A percentile compares a stretch with the other conserved stretches of the same genome.
Evolutionary conservation across 176 grass and related monocot genomes (phyloP).

Genomic region (Chrysopogon serrulatus): DNA sequence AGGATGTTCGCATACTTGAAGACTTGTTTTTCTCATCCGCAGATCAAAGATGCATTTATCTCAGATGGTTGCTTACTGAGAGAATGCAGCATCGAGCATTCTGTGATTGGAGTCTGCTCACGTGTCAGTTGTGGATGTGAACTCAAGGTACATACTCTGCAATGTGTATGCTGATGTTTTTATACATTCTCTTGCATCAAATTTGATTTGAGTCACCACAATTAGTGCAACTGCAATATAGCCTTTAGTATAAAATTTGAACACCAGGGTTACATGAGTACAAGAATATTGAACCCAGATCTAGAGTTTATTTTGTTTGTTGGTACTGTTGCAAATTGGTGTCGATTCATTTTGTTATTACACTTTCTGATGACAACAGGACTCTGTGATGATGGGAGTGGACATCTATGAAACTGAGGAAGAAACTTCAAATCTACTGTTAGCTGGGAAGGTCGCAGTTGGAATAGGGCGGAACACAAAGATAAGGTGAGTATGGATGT

Average conservation of each 20-base stretch:
- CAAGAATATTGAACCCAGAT: background rate
- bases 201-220: background rate
- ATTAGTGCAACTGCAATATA: background rate
- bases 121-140: slow-evolving; percentile 43
- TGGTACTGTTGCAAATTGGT: background rate
- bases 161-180: background rate
- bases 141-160: slow-evolving; percentile 44
- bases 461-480: slow-evolving; percentile 71
- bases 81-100: slow-evolving; percentile 56
- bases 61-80: slow-evolving; percentile 74
- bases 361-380: slow-evolving; percentile 27
- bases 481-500: slow-evolving; percentile 43
- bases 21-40: background rate
- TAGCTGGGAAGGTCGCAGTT: slow-evolving; percentile 51
- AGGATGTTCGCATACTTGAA: background rate
- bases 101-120: slow-evolving; percentile 58
- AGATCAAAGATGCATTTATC: slow-evolving; percentile 53
- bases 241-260: background rate
- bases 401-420: slow-evolving; percentile 61
- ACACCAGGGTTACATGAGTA: background rate
- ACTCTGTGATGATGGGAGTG: slow-evolving; percentile 82
- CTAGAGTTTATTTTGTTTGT: background rate
- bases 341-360: background rate
- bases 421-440: slow-evolving; percentile 41
- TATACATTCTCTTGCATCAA: background rate